Evolutionary conservation across 768 basidiomycete species (phyloP), one percentile per base, ranked within the genome.

Genomic region (Saitozyma sp.): DNA sequence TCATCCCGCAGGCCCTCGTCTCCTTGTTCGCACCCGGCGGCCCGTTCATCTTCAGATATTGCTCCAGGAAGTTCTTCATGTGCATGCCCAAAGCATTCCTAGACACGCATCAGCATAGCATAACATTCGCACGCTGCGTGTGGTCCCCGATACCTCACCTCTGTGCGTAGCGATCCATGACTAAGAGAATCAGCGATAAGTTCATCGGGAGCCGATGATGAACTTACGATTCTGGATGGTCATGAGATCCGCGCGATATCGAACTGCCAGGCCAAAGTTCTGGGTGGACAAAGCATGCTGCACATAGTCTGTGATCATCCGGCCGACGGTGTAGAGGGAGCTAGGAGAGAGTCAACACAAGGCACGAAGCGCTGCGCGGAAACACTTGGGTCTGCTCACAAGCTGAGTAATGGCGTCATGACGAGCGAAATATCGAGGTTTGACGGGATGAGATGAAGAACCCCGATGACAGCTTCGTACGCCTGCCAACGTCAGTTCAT

Each of bases 381-480:
- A 50, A 9, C 38, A 19, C 37, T 41, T 19, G 3, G n/a, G 38
- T 40, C 37, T 11, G 64, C 70, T 64, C 59, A 74, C 69, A 71
- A 61, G 14, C 57, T 58, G 14, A 73, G 42, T 17, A 66, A 37
- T 4, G 66, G 49, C 3, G 69, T 71, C 19, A 71, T 13, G 40
- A 71, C 43, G 16, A 66, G 39, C 29, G 65, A 54, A 20, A 75
- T 56, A 45, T 75, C 74, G n/a, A 70, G 41, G 51, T 70, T 72
- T 39, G 62, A 66, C 13, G 74, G 74, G 16, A 75, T 71, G 8
- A 68, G 46, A 53, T 75, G 67, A 9, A 75, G 54, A 8, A 68
- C 38, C 0, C 61, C 59, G 40, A 75, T 59, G 46, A 70, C 59
- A 3, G 50, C 56, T 46, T 71, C 66, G 49, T 65, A 70, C 0